phyloP scores from a whole-genome alignment of 192 early-diverging fungal genomes.

The Coemansia sp. region DNA sequence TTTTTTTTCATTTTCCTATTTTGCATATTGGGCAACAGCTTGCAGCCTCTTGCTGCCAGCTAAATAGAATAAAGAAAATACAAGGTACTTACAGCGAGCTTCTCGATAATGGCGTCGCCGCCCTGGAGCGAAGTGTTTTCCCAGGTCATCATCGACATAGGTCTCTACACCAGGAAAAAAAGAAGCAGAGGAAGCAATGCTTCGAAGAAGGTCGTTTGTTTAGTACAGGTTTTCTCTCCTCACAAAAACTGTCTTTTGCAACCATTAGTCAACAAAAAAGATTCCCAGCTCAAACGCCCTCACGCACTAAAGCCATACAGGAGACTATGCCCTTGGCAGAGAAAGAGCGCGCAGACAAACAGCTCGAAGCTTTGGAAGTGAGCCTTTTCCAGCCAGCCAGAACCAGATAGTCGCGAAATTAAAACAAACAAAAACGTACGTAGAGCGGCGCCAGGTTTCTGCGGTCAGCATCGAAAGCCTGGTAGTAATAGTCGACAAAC shows the following conservation, averaged over 20 bases:
- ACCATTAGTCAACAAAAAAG: neutral
- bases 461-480: slow-evolving; percentile 78
- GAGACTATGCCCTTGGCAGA: neutral
- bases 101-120: slow-evolving; percentile 66
- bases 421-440: slow-evolving; percentile 56
- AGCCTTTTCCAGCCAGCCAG: neutral
- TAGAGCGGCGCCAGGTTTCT: slow-evolving; percentile 68
- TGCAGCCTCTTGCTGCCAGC: neutral
- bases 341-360: neutral
- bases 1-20: neutral
- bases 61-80: neutral
- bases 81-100: slow-evolving; percentile 65
- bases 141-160: slow-evolving; percentile 82
- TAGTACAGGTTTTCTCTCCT: neutral
- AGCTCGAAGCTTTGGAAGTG: neutral
- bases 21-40: neutral
- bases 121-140: slow-evolving; percentile 73
- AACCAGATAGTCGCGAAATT: neutral
- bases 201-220: neutral
- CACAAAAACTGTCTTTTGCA: neutral
- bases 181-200: neutral
- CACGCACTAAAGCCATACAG: neutral
- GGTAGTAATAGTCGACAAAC: slow-evolving; percentile 88
- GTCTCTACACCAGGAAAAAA: slow-evolving; percentile 57
- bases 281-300: too few relatives aligned